phyloP scores from a whole-genome alignment of 2,329 filamentous ascomycete genomes.

The Malbranchea zuffiana region DNA sequence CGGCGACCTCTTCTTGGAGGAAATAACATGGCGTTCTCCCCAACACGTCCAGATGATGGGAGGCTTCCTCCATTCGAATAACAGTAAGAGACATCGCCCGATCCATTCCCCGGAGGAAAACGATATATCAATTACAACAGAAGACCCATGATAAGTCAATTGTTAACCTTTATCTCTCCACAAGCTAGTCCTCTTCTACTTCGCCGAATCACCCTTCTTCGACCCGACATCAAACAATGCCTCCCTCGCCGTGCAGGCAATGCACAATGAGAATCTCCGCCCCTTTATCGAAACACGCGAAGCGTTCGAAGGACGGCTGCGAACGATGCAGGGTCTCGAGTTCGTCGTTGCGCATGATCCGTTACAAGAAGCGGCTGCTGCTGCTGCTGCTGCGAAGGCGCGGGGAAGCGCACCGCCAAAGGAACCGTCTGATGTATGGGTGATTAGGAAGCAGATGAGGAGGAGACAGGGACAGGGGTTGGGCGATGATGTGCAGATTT shows the following conservation, averaged over 20 bases:
- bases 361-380: slow-evolving; percentile 34
- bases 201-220: slow-evolving; percentile 53
- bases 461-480: slow-evolving; percentile 32
- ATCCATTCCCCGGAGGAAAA: neutral
- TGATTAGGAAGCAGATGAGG: slow-evolving; percentile 49
- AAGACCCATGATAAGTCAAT: neutral
- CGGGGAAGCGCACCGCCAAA: slow-evolving; percentile 22
- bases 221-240: slow-evolving; percentile 52
- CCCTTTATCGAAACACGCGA: slow-evolving; percentile 45
- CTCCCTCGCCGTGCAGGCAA: slow-evolving; percentile 43
- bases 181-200: slow-evolving; percentile 52
- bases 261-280: slow-evolving; percentile 39
- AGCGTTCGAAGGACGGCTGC: slow-evolving; percentile 45
- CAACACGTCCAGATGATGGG: slow-evolving; percentile 38
- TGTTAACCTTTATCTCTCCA: neutral
- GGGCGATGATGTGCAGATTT: slow-evolving; percentile 41
- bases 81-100: slow-evolving; percentile 25
- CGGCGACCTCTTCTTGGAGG: slow-evolving; percentile 26
- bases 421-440: slow-evolving; percentile 45
- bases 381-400: slow-evolving; percentile 18
- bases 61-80: slow-evolving; percentile 36
- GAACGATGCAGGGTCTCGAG: slow-evolving; percentile 46
- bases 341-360: slow-evolving; percentile 51
- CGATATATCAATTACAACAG: neutral
- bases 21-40: slow-evolving; percentile 37